Evolutionary conservation across 257 asterid species (phyloP), one percentile per base, ranked within the genome.

Genomic region (Penstemon davidsonii): DNA sequence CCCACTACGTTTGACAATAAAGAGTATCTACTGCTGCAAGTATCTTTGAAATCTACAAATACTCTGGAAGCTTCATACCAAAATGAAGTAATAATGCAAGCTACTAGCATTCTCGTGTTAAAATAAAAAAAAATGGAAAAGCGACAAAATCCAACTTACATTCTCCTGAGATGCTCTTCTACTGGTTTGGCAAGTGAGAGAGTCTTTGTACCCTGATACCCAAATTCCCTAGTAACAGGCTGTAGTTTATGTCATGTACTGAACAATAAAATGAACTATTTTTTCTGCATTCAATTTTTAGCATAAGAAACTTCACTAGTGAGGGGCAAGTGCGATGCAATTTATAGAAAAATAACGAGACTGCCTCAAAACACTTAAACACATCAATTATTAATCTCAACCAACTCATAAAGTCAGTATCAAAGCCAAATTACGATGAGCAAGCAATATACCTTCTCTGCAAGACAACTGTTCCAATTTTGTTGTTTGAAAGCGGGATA

Each of bases 101-200:
- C 6, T 11, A 15, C 45, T 44, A 54, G 49, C 41, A 6, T 51
- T 55, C 33, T n/a, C 40, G 45, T 40, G 47, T 42, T 60, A 64
- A 66, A 41, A 15, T 15, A 15, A 68, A 47, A 19, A 61, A 47
- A 50, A 40, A 67, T 37, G 57, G 59, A 70, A 47, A 54, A 43
- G 36, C 62, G 46, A 56, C 50, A 15, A 58, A 67, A 79, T 68
- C 39, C 39, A 53, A 78, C 96, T 82, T 80, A 93, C 98, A 78
- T 69, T 79, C 72, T 77, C 61, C 73, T 82, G 62, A 84, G 81
- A 75, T 82, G 85, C 59, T 74, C 91, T 60, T 76, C 77, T 36
- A 73, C 79, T 3, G 90, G 89, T 75, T 77, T 86, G 69, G 80
- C 70, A 76, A 75, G 67, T 9, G 77, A 68, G 66, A 70, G 74